Evolutionary conservation across 805 yeast genomes (phyloP), one percentile per base, ranked within the genome.

Genomic region (Pichia nanzhaoensis): DNA sequence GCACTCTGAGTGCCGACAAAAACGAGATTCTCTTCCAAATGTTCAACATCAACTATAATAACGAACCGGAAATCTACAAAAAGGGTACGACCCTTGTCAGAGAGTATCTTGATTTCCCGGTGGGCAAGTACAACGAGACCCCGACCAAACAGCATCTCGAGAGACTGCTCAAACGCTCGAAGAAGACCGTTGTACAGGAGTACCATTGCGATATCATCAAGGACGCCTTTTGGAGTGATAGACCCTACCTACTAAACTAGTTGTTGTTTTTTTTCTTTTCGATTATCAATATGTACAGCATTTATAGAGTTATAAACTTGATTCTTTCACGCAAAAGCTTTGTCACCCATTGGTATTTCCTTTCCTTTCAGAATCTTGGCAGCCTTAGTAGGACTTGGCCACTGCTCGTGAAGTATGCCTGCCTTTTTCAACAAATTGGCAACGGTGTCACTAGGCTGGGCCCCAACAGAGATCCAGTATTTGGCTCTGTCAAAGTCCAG

Each of bases 401-500:
- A 78, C 50, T 70, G 70, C 44, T 71, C 73, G 27, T 77, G 75
- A 44, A 78, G 75, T 46, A 77, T 75, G 48, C 96, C 89, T 37
- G 85, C 88, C 63, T 82, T 87, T 59, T 79, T 81, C 61, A 93
- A 76, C 42, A 93, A 67, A 52, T 78, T 78, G 2, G 79, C 74
- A 12, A 91, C 95, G 3, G 93, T 70, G 37, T 84, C 89, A 20
- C 91, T 80, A 6, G 96, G 95, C 61, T 86, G 95, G 1, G 98
- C 98, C 12, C 99, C 99, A 17, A 88, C 95, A 56, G 96, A 95
- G 31, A 93, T 69, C 99, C 99, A 93, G 66, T 93, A 93, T 63
- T 88, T 88, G 5, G 96, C 79, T 56, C 96, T 78, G 52, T 80
- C 79, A 60, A 93, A 89, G 61, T 93, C 98, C 32, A 93, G 68